A percentile compares a stretch with the other conserved stretches of the same genome.
Conservation (phyloP, 345 rosid species). For the Turritis glabra region DNA sequence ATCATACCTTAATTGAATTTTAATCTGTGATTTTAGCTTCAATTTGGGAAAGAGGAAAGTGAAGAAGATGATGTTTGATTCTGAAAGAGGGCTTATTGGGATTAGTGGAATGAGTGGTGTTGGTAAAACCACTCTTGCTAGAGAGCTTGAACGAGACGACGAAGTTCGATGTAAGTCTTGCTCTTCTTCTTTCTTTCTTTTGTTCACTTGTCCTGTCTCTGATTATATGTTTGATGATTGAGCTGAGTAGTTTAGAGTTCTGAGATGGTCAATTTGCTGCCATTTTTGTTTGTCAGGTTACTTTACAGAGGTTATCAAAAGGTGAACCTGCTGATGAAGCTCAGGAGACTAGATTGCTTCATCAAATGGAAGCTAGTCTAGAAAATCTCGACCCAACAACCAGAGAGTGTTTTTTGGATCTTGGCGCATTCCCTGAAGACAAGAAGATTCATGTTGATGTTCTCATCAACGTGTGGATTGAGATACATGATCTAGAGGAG, state of each 20-base stretch:
- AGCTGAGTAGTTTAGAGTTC: no score
- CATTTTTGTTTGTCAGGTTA: conserved; percentile 45
- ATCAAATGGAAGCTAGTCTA: conserved; percentile 76
- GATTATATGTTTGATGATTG: no score
- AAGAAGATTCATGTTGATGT: conserved; percentile 82
- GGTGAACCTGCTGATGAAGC: conserved; percentile 79
- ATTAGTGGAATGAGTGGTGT: conserved; percentile 86
- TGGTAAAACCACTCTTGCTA: conserved; percentile 87
- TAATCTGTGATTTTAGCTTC: no score
- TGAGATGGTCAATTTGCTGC: no score
- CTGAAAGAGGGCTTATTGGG: conserved; percentile 47
- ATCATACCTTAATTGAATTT: no score
- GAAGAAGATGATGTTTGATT: conserved; percentile 67
- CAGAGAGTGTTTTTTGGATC: conserved; percentile 79
- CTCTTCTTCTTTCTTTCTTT: background rate
- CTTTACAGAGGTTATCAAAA: conserved; percentile 55
- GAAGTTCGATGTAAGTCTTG: conserved; percentile 61
- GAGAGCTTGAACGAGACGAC: conserved; percentile 60
- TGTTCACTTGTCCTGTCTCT: background rate
- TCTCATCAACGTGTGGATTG: conserved; percentile 88
- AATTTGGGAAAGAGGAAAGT: conserved; percentile 71
- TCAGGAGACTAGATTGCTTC: conserved; percentile 66
- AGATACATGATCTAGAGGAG: conserved; percentile 58
- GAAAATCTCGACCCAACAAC: conserved; percentile 50
- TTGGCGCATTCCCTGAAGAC: conserved; percentile 98